A percentile compares a stretch with the other conserved stretches of the same genome.
phyloP scores from a whole-genome alignment of 345 rosid species.

The Atalantia buxifolia region DNA sequence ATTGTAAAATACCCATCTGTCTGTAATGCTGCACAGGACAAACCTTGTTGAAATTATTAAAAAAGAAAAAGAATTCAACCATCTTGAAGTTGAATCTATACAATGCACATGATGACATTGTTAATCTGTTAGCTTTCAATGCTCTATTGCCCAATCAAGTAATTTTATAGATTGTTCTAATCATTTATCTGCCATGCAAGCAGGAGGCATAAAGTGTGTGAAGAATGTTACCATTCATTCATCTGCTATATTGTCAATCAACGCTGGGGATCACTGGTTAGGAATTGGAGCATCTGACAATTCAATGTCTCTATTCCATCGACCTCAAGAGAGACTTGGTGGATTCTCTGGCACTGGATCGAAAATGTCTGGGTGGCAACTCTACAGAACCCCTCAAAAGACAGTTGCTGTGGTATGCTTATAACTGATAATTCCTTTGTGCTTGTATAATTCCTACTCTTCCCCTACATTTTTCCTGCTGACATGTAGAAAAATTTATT shows the following conservation, averaged over 20 bases:
- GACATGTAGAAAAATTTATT: too few relatives aligned
- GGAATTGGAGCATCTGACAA: slow-evolving; percentile 99
- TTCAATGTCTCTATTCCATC: slow-evolving; percentile 96
- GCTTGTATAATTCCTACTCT: too few relatives aligned
- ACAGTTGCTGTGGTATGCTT: slow-evolving; percentile 80
- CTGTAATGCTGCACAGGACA: not conserved
- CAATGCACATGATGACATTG: not conserved
- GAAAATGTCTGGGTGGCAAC: slow-evolving; percentile 93
- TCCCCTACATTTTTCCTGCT: too few relatives aligned
- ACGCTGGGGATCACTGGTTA: slow-evolving; percentile 92
- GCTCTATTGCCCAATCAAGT: not conserved
- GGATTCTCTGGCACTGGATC: slow-evolving; percentile 60
- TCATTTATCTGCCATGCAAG: not conserved
- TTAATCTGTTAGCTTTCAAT: not conserved
- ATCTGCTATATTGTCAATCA: slow-evolving; percentile 77
- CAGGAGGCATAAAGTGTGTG: slow-evolving; percentile 82
- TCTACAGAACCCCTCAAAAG: slow-evolving; percentile 89
- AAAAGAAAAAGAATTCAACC: not conserved
- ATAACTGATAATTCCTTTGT: not conserved
- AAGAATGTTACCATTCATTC: slow-evolving; percentile 88
- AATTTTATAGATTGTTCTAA: not conserved
- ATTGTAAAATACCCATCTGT: not conserved
- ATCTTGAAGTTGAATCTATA: slow-evolving; percentile 7
- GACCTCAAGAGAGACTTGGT: slow-evolving; percentile 80
- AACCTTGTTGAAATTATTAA: not conserved